phyloP scores from a whole-genome alignment of 352 stramenopile species.

The Plasmopara halstedii region DNA sequence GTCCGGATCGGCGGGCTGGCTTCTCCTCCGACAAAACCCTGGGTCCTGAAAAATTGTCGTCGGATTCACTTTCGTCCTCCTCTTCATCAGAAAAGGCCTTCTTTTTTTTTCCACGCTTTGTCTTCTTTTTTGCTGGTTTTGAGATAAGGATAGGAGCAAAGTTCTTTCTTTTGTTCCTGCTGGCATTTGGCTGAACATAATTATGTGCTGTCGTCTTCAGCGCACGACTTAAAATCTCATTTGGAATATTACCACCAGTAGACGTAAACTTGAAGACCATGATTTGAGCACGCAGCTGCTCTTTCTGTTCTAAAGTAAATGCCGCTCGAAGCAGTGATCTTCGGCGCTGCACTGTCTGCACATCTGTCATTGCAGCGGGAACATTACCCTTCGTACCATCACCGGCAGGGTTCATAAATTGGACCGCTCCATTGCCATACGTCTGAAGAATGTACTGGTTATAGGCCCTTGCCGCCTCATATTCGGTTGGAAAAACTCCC shows the following conservation, averaged over 20 bases:
- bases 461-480: conserved; percentile 76
- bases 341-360: conserved; percentile 48
- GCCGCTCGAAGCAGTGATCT: conserved; percentile 41
- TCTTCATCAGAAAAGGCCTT: conserved; percentile 67
- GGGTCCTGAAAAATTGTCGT: conserved; percentile 37
- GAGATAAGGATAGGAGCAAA: conserved; percentile 45
- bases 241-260: conserved; percentile 66
- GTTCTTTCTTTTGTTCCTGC: conserved; percentile 74
- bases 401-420: conserved; percentile 82
- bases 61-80: conserved; percentile 63
- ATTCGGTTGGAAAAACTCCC: conserved; percentile 59
- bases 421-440: conserved; percentile 66
- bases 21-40: conserved; percentile 40
- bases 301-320: conserved; percentile 80
- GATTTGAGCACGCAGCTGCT: conserved; percentile 83
- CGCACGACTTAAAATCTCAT: conserved; percentile 60
- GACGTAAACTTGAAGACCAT: conserved; percentile 89
- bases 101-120: conserved; percentile 52
- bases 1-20: conserved; percentile 66
- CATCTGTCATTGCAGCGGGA: conserved; percentile 41
- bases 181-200: conserved; percentile 41
- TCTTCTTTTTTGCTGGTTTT: conserved; percentile 67
- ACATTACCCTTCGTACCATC: conserved; percentile 27
- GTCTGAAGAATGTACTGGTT: conserved; percentile 83
- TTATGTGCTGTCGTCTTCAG: conserved; percentile 59